Percentiles rank a stretch among this genome's conserved stretches.
Conservation (phyloP, 495 filamentous ascomycete species). For the Aspergillus olivimuriae region DNA sequence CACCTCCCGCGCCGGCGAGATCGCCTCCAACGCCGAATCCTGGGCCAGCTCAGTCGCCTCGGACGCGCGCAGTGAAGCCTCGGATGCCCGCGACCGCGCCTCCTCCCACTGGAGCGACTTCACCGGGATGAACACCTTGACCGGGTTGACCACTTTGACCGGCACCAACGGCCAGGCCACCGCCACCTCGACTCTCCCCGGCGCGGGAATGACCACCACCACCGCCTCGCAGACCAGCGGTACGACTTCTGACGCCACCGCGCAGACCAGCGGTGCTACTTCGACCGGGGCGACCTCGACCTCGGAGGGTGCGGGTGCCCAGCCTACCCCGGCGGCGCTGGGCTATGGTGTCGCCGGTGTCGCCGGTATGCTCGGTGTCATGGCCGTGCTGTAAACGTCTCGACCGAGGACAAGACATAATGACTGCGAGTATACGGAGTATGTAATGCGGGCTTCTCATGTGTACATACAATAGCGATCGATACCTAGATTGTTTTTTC, state of each 20-base stretch:
- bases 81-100: constrained; percentile 12
- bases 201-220: not conserved
- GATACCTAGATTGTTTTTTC: constrained; percentile 1
- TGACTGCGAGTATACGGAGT: too few relatives aligned
- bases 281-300: constrained; percentile 4
- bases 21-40: constrained; percentile 12
- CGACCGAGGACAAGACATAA: too few relatives aligned
- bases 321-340: constrained; percentile 16
- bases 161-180: constrained; percentile 7
- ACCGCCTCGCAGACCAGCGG: constrained; percentile 3
- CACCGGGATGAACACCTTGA: too few relatives aligned
- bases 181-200: constrained; percentile 7
- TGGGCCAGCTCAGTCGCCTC: constrained; percentile 11
- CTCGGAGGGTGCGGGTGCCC: constrained; percentile 11
- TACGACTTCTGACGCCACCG: not conserved
- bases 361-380: constrained; percentile 31
- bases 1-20: constrained; percentile 12
- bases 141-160: constrained; percentile 9
- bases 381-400: constrained; percentile 32
- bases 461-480: not conserved
- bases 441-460: too few relatives aligned
- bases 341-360: constrained; percentile 21
- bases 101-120: constrained; percentile 14
- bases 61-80: constrained; percentile 9
- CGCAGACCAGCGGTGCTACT: constrained; percentile 4